Conservation (phyloP, 75 land plant species). For the Pseudotsuga menziesii region DNA sequence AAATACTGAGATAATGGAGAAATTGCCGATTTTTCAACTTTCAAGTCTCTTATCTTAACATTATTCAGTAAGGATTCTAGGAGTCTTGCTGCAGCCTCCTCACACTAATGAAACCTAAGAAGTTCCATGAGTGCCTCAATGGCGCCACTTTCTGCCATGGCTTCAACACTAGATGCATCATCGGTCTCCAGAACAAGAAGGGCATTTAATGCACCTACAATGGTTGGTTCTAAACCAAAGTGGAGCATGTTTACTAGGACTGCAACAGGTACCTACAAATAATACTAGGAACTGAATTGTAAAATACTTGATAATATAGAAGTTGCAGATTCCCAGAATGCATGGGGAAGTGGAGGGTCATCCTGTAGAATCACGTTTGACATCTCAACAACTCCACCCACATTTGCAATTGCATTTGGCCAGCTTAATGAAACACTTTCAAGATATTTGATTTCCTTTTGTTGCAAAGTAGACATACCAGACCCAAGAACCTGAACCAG, state of each 20-base stretch:
- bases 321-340: slow-evolving; percentile 93
- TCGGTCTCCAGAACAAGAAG: slow-evolving; percentile 92
- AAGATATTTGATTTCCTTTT: slow-evolving; percentile 84
- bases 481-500: slow-evolving; percentile 77
- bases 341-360: slow-evolving; percentile 87
- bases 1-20: slow-evolving; percentile 87
- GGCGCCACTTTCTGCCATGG: slow-evolving; percentile 95
- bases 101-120: slow-evolving; percentile 87
- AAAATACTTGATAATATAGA: slow-evolving; percentile 70
- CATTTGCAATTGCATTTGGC: slow-evolving; percentile 95
- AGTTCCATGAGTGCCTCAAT: slow-evolving; percentile 94
- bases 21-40: slow-evolving; percentile 79
- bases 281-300: slow-evolving; percentile 87
- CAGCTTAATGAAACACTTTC: slow-evolving; percentile 75
- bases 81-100: slow-evolving; percentile 87
- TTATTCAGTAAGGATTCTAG: slow-evolving; percentile 90
- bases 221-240: slow-evolving; percentile 75
- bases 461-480: slow-evolving; percentile 70
- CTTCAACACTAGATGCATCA: slow-evolving; percentile 91
- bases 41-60: slow-evolving; percentile 88
- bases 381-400: slow-evolving; percentile 83
- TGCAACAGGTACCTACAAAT: slow-evolving; percentile 83
- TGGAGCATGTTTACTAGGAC: slow-evolving; percentile 82
- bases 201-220: slow-evolving; percentile 82
- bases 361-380: slow-evolving; percentile 88